Conservation (phyloP, 805 yeast species). For the Isabelozyma rhagii region DNA sequence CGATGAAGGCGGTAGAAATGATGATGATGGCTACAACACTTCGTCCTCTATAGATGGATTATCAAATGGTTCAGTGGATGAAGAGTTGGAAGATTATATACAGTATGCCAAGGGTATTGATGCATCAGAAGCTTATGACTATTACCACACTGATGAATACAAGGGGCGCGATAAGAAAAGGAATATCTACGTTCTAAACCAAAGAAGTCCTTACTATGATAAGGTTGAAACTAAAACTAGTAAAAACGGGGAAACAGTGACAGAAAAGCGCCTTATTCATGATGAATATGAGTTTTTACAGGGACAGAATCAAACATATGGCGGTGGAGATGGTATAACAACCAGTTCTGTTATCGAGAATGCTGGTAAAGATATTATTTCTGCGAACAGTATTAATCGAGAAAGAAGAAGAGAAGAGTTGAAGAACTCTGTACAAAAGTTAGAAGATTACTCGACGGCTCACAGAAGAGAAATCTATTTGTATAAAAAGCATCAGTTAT, state of each 20-base stretch:
- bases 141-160: not conserved
- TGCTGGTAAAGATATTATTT: constrained; percentile 7
- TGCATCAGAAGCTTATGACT: constrained; percentile 15
- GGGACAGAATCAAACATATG: not conserved
- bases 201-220: not conserved
- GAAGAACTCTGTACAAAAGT: constrained; percentile 8
- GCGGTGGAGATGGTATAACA: not conserved
- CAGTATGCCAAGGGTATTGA: constrained; percentile 22
- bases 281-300: not conserved
- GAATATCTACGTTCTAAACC: not conserved
- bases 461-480: constrained; percentile 18
- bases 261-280: not conserved
- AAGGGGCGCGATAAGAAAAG: not conserved
- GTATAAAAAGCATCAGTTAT: constrained; percentile 18
- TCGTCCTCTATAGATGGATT: not conserved
- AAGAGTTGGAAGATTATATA: constrained; percentile 20
- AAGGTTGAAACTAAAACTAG: constrained; percentile 2
- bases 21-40: constrained; percentile 4
- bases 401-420: constrained; percentile 23
- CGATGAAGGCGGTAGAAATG: constrained; percentile 2
- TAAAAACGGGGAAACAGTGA: not conserved
- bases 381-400: constrained; percentile 13
- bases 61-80: not conserved
- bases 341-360: not conserved
- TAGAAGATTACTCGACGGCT: constrained; percentile 13